Conservation (phyloP, 176 grass and related monocot genomes). For the Rhynchospora breviuscula region DNA sequence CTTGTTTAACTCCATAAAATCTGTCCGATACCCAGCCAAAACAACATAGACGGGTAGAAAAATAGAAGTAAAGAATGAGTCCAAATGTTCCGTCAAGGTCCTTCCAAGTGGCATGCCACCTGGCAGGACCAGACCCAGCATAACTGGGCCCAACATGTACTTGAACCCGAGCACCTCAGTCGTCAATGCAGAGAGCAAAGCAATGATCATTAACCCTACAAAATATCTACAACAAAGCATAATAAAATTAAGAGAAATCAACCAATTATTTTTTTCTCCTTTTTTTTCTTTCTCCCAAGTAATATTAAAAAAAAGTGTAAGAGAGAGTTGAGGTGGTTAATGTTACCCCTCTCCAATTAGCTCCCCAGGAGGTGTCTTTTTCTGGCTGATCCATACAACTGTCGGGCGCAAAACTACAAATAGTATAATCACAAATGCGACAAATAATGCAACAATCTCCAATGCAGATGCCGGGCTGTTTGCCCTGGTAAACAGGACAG, state of each 20-base stretch:
- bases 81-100: constrained; percentile 66
- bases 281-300: neutral
- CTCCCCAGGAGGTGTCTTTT: neutral
- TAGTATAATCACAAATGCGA: neutral
- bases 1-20: constrained; percentile 36
- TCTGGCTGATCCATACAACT: neutral
- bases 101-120: constrained; percentile 74
- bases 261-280: neutral
- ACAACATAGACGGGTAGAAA: constrained; percentile 63
- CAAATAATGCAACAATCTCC: neutral
- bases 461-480: neutral
- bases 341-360: constrained; percentile 11
- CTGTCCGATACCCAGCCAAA: constrained; percentile 62
- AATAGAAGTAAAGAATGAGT: constrained; percentile 60
- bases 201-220: constrained; percentile 39
- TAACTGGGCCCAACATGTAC: constrained; percentile 54
- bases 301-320: neutral
- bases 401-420: constrained; percentile 2
- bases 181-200: constrained; percentile 44
- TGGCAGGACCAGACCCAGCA: constrained; percentile 57
- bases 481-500: constrained; percentile 1
- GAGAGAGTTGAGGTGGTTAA: neutral
- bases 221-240: constrained; percentile 31
- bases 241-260: neutral
- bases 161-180: constrained; percentile 64